Evolutionary conservation across 2,329 filamentous ascomycete genomes (phyloP).

Genomic region (Acrocalymma vagum): DNA sequence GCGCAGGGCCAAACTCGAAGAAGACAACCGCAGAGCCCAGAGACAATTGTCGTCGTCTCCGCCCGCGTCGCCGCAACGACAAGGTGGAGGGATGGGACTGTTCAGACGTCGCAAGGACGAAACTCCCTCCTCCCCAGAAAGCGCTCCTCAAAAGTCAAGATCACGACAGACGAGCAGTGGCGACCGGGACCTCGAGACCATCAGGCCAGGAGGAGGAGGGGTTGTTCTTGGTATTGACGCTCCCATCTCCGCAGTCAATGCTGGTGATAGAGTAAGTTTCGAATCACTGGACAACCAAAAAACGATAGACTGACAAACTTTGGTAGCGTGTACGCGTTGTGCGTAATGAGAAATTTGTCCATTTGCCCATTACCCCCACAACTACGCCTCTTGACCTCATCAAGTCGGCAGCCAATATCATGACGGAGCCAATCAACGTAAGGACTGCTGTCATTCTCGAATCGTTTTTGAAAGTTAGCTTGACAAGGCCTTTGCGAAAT

Average conservation of each 20-base stretch:
- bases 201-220: slow-evolving; percentile 55
- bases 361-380: slow-evolving; percentile 75
- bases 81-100: slow-evolving; percentile 39
- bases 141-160: slow-evolving; percentile 20
- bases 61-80: slow-evolving; percentile 37
- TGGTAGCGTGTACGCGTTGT: slow-evolving; percentile 74
- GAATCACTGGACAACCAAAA: background rate
- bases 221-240: slow-evolving; percentile 72
- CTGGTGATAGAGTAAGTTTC: slow-evolving; percentile 73
- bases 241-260: slow-evolving; percentile 81
- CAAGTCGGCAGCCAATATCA: slow-evolving; percentile 68
- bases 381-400: slow-evolving; percentile 81
- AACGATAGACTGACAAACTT: slow-evolving; percentile 22
- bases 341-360: slow-evolving; percentile 73
- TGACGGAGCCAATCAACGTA: slow-evolving; percentile 71
- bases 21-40: slow-evolving; percentile 30
- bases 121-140: slow-evolving; percentile 30
- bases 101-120: slow-evolving; percentile 45
- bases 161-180: slow-evolving; percentile 34
- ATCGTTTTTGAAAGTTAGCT: slow-evolving; percentile 75
- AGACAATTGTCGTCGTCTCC: slow-evolving; percentile 25
- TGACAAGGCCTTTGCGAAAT: slow-evolving; percentile 82
- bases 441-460: slow-evolving; percentile 78
- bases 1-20: slow-evolving; percentile 31
- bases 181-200: slow-evolving; percentile 39